A percentile compares a stretch with the other conserved stretches of the same genome.
Conservation (phyloP, 441 rosid genomes). For the Flueggea neowawraea region DNA sequence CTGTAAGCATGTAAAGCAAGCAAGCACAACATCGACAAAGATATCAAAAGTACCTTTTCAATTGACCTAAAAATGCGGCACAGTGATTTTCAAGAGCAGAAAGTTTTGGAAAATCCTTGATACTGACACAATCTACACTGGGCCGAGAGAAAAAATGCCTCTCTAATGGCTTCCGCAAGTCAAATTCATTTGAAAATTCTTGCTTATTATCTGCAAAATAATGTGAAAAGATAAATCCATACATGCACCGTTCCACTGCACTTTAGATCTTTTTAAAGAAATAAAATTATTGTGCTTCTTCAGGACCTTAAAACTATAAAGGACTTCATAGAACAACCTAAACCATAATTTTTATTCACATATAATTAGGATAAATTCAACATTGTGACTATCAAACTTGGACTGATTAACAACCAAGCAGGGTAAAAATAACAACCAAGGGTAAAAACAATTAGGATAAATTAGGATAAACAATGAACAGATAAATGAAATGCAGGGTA, state of each 20-base stretch:
- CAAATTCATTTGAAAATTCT: constrained; percentile 76
- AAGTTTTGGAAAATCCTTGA: constrained; percentile 52
- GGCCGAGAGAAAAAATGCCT: constrained; percentile 59
- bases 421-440: no score
- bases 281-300: no score
- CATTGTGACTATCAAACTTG: no score
- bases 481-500: not conserved
- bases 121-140: constrained; percentile 66
- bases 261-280: no score
- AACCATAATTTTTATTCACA: no score
- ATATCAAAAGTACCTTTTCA: constrained; percentile 44
- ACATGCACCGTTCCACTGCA: not conserved
- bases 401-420: no score
- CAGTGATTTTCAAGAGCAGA: constrained; percentile 48
- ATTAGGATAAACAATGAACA: not conserved
- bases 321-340: no score
- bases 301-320: no score
- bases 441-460: no score
- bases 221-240: not conserved
- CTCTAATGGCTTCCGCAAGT: constrained; percentile 92
- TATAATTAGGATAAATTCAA: no score
- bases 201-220: constrained; percentile 52
- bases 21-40: constrained; percentile 1
- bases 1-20: not conserved
- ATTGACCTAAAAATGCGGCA: constrained; percentile 56